These are phyloP conservation scores for Sarocladiaceae sp. DNA, from an alignment of 2,329 filamentous ascomycete genomes.

Conservation along the genomic window DNA sequence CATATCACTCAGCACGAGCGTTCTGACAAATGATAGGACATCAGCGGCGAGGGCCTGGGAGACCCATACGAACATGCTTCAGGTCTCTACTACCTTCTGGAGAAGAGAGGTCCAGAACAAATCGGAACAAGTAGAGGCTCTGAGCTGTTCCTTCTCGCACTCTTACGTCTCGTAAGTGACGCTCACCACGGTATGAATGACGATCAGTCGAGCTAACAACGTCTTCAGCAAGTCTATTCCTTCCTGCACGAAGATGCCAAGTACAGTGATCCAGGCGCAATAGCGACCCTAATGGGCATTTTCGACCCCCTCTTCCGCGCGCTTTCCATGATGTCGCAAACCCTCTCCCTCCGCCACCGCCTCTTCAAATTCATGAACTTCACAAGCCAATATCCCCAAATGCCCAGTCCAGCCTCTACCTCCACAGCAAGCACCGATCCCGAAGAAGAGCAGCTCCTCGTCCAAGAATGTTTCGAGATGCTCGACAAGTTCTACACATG, in stretches of 20 bases:
- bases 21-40: slow-evolving; percentile 18
- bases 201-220: neutral
- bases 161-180: slow-evolving; percentile 24
- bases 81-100: slow-evolving; percentile 27
- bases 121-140: slow-evolving; percentile 23
- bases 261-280: slow-evolving; percentile 26
- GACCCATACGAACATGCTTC: slow-evolving; percentile 26
- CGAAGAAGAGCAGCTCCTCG: neutral
- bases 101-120: slow-evolving; percentile 25
- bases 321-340: slow-evolving; percentile 25
- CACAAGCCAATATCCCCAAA: slow-evolving; percentile 5
- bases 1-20: neutral
- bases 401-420: neutral
- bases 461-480: slow-evolving; percentile 22
- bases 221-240: slow-evolving; percentile 26
- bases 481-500: slow-evolving; percentile 24
- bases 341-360: slow-evolving; percentile 15
- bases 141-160: slow-evolving; percentile 25
- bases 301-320: slow-evolving; percentile 26
- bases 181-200: neutral
- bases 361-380: slow-evolving; percentile 9
- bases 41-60: slow-evolving; percentile 25
- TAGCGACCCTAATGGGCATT: slow-evolving; percentile 21
- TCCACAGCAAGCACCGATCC: neutral
- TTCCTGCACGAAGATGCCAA: slow-evolving; percentile 25